Evolutionary conservation across 2,329 filamentous ascomycete genomes (phyloP).

Genomic region (Exserohilum turcica): DNA sequence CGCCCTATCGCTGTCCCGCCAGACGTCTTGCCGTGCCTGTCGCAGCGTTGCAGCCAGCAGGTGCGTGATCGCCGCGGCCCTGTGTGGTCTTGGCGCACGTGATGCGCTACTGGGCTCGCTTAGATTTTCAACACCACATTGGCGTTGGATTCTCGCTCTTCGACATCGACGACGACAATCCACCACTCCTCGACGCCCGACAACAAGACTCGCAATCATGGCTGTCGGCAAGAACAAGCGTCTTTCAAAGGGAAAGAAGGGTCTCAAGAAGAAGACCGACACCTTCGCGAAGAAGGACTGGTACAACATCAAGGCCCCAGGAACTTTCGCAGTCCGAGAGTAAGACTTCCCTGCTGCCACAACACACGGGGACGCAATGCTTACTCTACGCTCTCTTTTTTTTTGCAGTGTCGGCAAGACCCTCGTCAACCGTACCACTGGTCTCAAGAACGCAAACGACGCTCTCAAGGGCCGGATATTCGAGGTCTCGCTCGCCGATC

Average conservation of each 20-base stretch:
- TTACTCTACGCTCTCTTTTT: conserved; percentile 38
- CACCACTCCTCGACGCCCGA: conserved; percentile 39
- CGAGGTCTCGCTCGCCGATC: conserved; percentile 97
- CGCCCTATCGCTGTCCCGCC: no score
- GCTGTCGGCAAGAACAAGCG: conserved; percentile 99
- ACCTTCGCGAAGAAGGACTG: conserved; percentile 99
- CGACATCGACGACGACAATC: conserved; percentile 40
- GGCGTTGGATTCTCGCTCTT: conserved; percentile 15
- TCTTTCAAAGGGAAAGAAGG: conserved; percentile 99
- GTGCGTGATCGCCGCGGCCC: not conserved
- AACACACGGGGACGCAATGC: conserved; percentile 29
- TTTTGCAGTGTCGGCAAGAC: conserved; percentile 94
- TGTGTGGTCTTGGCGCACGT: conserved; percentile 15
- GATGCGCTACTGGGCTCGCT: conserved; percentile 15
- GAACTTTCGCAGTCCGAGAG: conserved; percentile 95
- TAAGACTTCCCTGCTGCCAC: conserved; percentile 61
- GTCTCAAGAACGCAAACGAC: conserved; percentile 99
- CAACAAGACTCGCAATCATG: conserved; percentile 68
- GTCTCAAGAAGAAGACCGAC: conserved; percentile 99
- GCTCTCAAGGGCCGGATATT: conserved; percentile 98
- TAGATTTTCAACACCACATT: conserved; percentile 16
- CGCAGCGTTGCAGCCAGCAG: not conserved
- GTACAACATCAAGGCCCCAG: conserved; percentile 98
- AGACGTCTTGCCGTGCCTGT: not conserved
- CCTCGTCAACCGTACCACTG: conserved; percentile 97